Conservation (phyloP, 805 yeast genomes). For the Ogataea allantospora region DNA sequence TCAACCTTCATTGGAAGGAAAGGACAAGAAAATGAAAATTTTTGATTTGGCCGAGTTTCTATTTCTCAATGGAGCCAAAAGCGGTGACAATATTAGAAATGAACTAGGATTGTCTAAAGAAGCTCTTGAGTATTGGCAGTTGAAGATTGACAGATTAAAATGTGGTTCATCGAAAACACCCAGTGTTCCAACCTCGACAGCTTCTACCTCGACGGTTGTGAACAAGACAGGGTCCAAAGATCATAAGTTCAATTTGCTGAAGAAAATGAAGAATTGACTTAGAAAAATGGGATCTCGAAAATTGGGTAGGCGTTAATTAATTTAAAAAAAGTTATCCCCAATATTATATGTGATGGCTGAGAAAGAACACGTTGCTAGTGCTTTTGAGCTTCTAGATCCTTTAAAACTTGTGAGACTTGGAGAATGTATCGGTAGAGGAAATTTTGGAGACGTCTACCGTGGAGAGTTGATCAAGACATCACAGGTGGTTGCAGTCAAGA, state of each 20-base stretch:
- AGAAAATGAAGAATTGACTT: conserved; percentile 16
- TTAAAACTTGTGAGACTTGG: conserved; percentile 32
- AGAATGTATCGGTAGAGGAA: conserved; percentile 76
- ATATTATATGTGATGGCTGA: conserved; percentile 3
- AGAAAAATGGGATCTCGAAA: conserved; percentile 2
- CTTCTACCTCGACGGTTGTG: not conserved
- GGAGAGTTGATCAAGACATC: conserved; percentile 42
- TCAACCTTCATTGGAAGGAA: conserved; percentile 29
- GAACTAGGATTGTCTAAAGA: conserved; percentile 40
- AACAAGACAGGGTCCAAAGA: conserved; percentile 1
- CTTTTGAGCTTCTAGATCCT: conserved; percentile 15
- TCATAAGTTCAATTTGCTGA: conserved; percentile 27
- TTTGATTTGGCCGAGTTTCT: conserved; percentile 57
- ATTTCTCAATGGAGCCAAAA: conserved; percentile 52
- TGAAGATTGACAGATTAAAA: conserved; percentile 36
- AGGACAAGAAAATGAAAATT: conserved; percentile 25
- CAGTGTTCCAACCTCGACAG: not conserved
- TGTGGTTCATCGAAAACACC: conserved; percentile 12
- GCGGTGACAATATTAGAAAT: conserved; percentile 36
- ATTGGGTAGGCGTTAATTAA: conserved; percentile 9
- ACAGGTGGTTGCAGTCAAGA: conserved; percentile 76
- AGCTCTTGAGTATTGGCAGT: conserved; percentile 57
- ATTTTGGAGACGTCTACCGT: conserved; percentile 82
- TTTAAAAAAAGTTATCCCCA: conserved; percentile 1
- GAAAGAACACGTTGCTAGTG: not conserved